Percentiles rank a stretch among this genome's conserved stretches.
Conservation (phyloP, 352 stramenopile genomes). For the Phytophthora colocasiae region DNA sequence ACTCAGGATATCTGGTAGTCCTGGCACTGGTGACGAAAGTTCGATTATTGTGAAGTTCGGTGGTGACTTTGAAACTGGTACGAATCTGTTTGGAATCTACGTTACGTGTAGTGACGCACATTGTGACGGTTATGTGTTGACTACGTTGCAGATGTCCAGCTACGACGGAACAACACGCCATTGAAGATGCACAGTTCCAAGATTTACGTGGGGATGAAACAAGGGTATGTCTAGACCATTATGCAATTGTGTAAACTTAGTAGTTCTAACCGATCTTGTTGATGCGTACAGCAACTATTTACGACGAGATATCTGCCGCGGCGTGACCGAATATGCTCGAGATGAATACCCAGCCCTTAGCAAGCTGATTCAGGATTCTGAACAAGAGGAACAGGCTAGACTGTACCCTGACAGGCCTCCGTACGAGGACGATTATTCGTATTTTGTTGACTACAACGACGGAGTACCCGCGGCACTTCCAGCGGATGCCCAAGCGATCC, state of each 20-base stretch:
- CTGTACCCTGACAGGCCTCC: constrained; percentile 67
- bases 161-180: constrained; percentile 73
- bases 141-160: constrained; percentile 56
- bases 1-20: constrained; percentile 57
- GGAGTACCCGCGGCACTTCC: neutral
- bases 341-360: constrained; percentile 80
- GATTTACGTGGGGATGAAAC: constrained; percentile 81
- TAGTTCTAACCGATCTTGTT: constrained; percentile 1
- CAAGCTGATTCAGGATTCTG: constrained; percentile 70
- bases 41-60: constrained; percentile 75
- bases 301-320: constrained; percentile 77
- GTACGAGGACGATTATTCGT: constrained; percentile 79
- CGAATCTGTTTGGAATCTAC: neutral
- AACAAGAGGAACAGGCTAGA: constrained; percentile 57
- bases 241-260: neutral
- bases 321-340: constrained; percentile 79
- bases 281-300: constrained; percentile 56
- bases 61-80: constrained; percentile 82
- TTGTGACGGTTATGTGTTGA: constrained; percentile 9
- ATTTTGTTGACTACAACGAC: constrained; percentile 65
- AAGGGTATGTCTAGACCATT: constrained; percentile 60
- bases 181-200: constrained; percentile 62
- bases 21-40: constrained; percentile 50
- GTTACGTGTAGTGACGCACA: neutral
- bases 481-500: constrained; percentile 4